Evolutionary conservation across 1,139 yeast genomes (phyloP).

Genomic region (Pneumocystis carinii): DNA sequence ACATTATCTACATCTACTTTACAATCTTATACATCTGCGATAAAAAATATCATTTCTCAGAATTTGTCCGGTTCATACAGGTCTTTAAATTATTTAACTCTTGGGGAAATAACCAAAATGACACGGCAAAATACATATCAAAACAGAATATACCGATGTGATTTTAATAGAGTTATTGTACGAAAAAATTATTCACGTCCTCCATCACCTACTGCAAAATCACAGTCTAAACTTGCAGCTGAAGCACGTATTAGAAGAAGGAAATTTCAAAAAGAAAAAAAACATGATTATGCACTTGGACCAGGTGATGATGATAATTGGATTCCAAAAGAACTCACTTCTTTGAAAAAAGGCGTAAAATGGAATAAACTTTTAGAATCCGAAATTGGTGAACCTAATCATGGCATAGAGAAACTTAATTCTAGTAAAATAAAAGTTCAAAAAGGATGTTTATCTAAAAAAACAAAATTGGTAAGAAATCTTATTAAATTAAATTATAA

Average conservation of each 20-base stretch:
- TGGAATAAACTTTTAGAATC: constrained; percentile 9
- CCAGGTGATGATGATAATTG: constrained; percentile 11
- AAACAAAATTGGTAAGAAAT: background rate
- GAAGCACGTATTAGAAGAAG: constrained; percentile 6
- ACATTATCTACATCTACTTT: background rate
- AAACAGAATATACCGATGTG: constrained; percentile 10
- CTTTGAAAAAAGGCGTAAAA: constrained; percentile 7
- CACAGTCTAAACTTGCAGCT: constrained; percentile 8
- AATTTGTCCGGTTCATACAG: constrained; percentile 5
- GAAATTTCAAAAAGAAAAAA: constrained; percentile 6
- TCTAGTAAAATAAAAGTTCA: background rate
- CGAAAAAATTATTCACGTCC: constrained; percentile 9
- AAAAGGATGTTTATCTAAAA: constrained; percentile 6
- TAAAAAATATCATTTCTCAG: background rate
- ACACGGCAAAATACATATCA: constrained; percentile 8
- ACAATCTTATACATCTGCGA: background rate
- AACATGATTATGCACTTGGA: constrained; percentile 7
- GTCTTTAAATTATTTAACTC: constrained; percentile 8
- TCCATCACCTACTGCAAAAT: constrained; percentile 10
- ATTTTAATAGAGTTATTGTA: constrained; percentile 10
- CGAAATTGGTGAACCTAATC: constrained; percentile 3
- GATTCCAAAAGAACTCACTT: constrained; percentile 4
- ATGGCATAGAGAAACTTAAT: constrained; percentile 4
- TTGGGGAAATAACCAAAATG: constrained; percentile 10
- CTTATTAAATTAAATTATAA: background rate